phyloP scores from a whole-genome alignment of 345 rosid species.

The Heritiera littoralis region DNA sequence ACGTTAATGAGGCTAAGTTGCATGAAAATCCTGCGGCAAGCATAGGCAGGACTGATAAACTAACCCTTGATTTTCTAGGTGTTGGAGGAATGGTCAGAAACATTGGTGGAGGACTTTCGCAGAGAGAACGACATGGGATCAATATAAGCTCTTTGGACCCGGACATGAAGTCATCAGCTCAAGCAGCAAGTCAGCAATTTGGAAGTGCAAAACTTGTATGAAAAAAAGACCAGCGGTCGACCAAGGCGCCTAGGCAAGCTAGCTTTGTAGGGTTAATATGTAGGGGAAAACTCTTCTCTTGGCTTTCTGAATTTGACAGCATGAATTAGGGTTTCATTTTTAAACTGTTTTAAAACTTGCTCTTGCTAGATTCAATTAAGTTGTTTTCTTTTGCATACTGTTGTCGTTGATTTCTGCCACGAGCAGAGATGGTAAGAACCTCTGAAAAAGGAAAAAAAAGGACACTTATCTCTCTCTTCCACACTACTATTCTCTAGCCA shows the following conservation, averaged over 20 bases:
- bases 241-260: not conserved
- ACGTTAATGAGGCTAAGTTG: constrained; percentile 17
- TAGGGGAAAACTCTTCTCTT: not conserved
- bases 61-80: constrained; percentile 80
- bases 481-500: too few species aligned
- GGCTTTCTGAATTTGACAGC: not conserved
- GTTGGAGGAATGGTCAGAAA: constrained; percentile 69
- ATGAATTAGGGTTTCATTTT: constrained; percentile 20
- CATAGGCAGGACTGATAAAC: constrained; percentile 59
- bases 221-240: not conserved
- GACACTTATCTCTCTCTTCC: too few species aligned
- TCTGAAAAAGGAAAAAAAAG: too few species aligned
- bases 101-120: constrained; percentile 32
- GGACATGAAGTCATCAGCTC: constrained; percentile 31
- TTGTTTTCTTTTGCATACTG: too few species aligned
- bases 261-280: constrained; percentile 11
- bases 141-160: constrained; percentile 28
- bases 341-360: too few species aligned
- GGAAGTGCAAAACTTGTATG: constrained; percentile 23
- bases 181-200: constrained; percentile 28
- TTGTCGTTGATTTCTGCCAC: too few species aligned
- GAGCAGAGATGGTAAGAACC: too few species aligned
- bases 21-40: constrained; percentile 28
- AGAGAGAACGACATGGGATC: constrained; percentile 28
- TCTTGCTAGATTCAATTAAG: too few species aligned